These are phyloP conservation scores for Ophiocordyceps camponoti-saundersi DNA, from an alignment of 2,329 filamentous ascomycete genomes.

Conservation along the genomic window DNA sequence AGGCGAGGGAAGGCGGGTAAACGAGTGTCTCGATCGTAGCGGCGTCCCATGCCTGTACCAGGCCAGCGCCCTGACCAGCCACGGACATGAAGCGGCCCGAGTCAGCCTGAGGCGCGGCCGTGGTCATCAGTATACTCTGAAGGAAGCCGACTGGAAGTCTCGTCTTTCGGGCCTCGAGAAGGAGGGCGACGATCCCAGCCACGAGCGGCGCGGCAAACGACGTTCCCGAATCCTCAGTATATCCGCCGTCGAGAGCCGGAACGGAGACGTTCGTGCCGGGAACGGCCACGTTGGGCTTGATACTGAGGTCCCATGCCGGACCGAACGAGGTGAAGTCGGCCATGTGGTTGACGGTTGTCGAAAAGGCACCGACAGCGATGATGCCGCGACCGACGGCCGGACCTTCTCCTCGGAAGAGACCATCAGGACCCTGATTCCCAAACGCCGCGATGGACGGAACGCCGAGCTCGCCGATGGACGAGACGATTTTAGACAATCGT, in stretches of 20 bases:
- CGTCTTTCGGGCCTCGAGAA: background rate
- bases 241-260: background rate
- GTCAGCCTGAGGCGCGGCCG: conserved; percentile 1
- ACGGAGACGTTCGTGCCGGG: conserved; percentile 11
- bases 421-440: background rate
- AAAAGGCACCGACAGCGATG: conserved; percentile 1
- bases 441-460: conserved; percentile 1
- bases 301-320: conserved; percentile 15
- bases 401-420: conserved; percentile 1
- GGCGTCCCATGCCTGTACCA: conserved; percentile 3
- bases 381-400: conserved; percentile 1
- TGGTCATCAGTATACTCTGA: background rate
- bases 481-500: background rate
- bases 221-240: background rate
- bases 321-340: background rate
- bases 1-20: conserved; percentile 1
- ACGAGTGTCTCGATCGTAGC: conserved; percentile 1
- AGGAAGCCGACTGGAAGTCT: background rate
- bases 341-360: background rate
- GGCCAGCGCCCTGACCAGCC: conserved; percentile 3
- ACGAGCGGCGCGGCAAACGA: conserved; percentile 1
- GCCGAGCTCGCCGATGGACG: background rate
- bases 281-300: conserved; percentile 23
- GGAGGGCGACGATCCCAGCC: conserved; percentile 1
- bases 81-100: background rate